phyloP scores from a whole-genome alignment of 2,329 filamentous ascomycete species.

The Trichocomaceae sp. region DNA sequence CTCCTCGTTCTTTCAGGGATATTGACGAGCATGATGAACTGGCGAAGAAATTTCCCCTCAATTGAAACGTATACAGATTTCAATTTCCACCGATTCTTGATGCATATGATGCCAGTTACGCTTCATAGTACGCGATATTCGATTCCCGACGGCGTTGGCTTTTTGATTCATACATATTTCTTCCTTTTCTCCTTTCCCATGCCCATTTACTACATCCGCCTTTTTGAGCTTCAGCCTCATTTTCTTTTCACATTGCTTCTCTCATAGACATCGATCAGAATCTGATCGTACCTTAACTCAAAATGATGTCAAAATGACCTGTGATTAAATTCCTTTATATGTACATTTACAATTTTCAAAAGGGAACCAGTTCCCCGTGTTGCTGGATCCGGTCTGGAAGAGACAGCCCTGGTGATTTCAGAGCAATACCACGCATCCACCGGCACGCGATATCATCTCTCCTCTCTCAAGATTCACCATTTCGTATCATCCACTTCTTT shows the following conservation, averaged over 20 bases:
- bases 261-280: neutral
- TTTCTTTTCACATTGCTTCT: neutral
- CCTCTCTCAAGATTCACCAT: neutral
- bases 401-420: neutral
- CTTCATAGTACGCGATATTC: neutral
- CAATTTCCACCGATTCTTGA: neutral
- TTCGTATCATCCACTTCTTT: neutral
- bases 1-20: slow-evolving; percentile 53
- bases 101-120: slow-evolving; percentile 1
- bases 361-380: neutral
- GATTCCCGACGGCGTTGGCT: neutral
- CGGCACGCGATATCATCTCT: neutral
- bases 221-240: neutral
- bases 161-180: neutral
- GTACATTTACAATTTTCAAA: neutral
- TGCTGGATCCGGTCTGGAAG: neutral
- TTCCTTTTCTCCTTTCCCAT: neutral
- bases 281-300: neutral
- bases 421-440: neutral
- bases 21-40: slow-evolving; percentile 84
- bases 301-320: neutral
- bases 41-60: slow-evolving; percentile 45
- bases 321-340: neutral
- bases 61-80: slow-evolving; percentile 17
- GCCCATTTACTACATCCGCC: neutral